Evolutionary conservation across 1,284 basidiomycete genomes (phyloP).

Genomic region (Ganoderma leucocontextum): DNA sequence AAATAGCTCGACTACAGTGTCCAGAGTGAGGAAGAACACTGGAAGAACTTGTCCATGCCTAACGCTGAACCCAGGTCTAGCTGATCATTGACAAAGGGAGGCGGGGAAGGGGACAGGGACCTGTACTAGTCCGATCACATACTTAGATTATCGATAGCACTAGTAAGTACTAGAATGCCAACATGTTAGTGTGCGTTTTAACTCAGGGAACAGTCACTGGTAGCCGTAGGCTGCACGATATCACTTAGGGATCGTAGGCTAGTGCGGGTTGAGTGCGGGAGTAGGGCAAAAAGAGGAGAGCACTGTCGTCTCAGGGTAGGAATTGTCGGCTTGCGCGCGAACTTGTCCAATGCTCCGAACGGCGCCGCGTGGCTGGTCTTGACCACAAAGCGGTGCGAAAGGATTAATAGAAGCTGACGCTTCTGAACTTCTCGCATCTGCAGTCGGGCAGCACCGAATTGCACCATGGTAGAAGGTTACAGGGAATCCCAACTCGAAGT

Average conservation of each 20-base stretch:
- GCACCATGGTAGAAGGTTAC: not conserved
- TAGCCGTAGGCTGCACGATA: too few species aligned
- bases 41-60: not conserved
- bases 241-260: too few species aligned
- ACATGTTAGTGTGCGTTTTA: not conserved
- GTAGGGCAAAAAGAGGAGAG: too few species aligned
- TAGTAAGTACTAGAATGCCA: not conserved
- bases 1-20: not conserved
- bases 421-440: not conserved
- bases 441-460: not conserved
- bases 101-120: not conserved
- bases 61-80: not conserved
- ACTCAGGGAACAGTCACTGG: not conserved
- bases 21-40: not conserved
- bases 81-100: not conserved
- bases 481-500: not conserved
- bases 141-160: not conserved
- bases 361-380: not conserved
- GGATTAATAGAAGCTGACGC: not conserved
- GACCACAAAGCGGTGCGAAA: not conserved
- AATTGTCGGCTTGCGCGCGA: too few species aligned
- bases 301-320: too few species aligned
- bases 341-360: too few species aligned
- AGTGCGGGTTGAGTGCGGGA: too few species aligned
- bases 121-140: not conserved